Conservation (phyloP, 2,329 filamentous ascomycete genomes). For the Colletotrichum cuscutae region DNA sequence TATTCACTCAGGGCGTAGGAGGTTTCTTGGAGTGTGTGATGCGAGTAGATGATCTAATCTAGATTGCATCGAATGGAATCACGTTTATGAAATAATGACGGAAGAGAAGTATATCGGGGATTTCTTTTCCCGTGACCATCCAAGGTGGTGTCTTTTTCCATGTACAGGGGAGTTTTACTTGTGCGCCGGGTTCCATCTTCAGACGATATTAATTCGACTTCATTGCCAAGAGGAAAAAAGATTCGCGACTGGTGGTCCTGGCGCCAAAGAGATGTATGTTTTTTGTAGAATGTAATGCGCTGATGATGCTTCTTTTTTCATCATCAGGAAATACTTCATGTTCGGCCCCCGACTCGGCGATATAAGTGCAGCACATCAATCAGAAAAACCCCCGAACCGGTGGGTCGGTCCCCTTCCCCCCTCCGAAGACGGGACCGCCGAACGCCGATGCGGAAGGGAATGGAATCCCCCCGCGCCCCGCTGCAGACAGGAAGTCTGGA, state of each 20-base stretch:
- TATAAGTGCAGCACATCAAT: too few relatives aligned
- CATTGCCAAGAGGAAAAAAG: background rate
- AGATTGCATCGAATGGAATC: background rate
- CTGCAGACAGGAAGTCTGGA: background rate
- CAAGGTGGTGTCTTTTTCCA: too few relatives aligned
- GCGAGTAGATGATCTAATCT: background rate
- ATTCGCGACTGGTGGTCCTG: too few relatives aligned
- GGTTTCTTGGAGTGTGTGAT: background rate
- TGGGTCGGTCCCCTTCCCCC: too few relatives aligned
- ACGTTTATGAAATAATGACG: background rate
- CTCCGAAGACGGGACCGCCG: conserved; percentile 10
- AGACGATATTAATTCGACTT: background rate
- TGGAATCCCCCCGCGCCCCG: background rate
- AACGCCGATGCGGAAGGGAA: conserved; percentile 27
- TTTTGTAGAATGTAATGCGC: too few relatives aligned
- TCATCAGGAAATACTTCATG: too few relatives aligned
- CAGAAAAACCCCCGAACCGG: background rate
- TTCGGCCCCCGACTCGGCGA: background rate
- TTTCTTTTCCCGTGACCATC: too few relatives aligned
- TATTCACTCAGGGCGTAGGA: conserved; percentile 40
- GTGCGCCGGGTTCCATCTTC: background rate
- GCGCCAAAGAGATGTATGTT: fast-evolving
- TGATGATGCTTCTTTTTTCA: too few relatives aligned
- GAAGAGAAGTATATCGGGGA: background rate
- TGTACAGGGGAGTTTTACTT: background rate